A percentile compares a stretch with the other conserved stretches of the same genome.
Conservation (phyloP, 441 rosid species). For the Populus hybrid region DNA sequence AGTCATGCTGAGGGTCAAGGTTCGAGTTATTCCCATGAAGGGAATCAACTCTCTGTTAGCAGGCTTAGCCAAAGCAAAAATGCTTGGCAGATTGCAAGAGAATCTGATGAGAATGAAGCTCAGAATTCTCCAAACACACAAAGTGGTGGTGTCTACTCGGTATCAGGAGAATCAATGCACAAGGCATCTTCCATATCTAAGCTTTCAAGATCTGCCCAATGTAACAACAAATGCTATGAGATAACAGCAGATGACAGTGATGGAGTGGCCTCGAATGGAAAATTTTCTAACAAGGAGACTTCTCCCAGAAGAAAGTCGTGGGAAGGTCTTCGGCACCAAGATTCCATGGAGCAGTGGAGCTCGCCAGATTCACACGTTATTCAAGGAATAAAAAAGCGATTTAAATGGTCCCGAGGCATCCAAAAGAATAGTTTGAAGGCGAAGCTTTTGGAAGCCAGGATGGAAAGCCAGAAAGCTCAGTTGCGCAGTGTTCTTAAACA, state of each 20-base stretch:
- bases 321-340: not conserved
- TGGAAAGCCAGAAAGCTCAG: slow-evolving; percentile 36
- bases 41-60: slow-evolving; percentile 19
- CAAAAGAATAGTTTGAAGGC: slow-evolving; percentile 30
- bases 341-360: not conserved
- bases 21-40: slow-evolving; percentile 27
- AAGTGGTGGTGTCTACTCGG: slow-evolving; percentile 21
- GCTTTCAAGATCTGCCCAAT: slow-evolving; percentile 19
- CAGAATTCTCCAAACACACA: slow-evolving; percentile 20
- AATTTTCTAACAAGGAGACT: not conserved
- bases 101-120: slow-evolving; percentile 12
- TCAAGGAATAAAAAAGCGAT: not conserved
- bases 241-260: slow-evolving; percentile 9
- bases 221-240: slow-evolving; percentile 20
- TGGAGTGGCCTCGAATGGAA: slow-evolving; percentile 17
- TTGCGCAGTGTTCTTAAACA: slow-evolving; percentile 24
- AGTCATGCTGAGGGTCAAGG: slow-evolving; percentile 27
- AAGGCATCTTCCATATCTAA: slow-evolving; percentile 24
- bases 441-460: slow-evolving; percentile 11
- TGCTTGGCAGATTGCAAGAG: slow-evolving; percentile 17
- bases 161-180: slow-evolving; percentile 15
- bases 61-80: slow-evolving; percentile 14
- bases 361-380: not conserved
- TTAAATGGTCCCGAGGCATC: slow-evolving; percentile 30
- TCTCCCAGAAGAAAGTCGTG: slow-evolving; percentile 18